A percentile compares a stretch with the other conserved stretches of the same genome.
phyloP scores from a whole-genome alignment of 2,329 filamentous ascomycete species.

The Gyromitra esculenta region DNA sequence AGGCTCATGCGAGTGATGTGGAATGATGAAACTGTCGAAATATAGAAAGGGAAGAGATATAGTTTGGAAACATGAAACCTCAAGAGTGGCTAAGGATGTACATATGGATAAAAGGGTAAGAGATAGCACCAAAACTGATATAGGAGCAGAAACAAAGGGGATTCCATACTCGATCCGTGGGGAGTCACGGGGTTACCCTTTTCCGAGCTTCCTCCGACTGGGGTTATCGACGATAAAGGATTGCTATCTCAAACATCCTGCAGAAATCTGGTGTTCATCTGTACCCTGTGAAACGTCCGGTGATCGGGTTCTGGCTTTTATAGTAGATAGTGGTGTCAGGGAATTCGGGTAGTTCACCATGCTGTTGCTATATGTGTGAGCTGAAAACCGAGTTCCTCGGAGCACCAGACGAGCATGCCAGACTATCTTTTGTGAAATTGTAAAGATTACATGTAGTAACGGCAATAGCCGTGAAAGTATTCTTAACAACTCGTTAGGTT shows the following conservation, averaged over 20 bases:
- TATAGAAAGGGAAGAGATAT: neutral
- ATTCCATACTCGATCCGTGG: neutral
- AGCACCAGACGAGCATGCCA: neutral
- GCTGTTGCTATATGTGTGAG: neutral
- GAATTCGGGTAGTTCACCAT: neutral
- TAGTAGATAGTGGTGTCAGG: neutral
- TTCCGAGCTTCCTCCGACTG: neutral
- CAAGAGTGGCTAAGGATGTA: neutral
- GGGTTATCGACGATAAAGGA: neutral
- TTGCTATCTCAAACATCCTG: neutral
- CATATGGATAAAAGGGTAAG: neutral
- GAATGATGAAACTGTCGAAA: conserved; percentile 4
- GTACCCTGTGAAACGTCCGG: neutral
- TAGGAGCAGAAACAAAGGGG: neutral
- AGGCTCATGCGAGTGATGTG: conserved; percentile 6
- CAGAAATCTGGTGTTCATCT: neutral
- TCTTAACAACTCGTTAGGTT: neutral
- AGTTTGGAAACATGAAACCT: neutral
- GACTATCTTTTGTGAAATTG: neutral
- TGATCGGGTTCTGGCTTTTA: neutral
- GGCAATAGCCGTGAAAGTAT: neutral
- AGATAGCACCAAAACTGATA: no score
- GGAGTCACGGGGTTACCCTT: neutral
- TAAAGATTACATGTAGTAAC: neutral
- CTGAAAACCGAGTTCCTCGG: neutral